Evolutionary conservation across 768 basidiomycete species (phyloP).

Genomic region (Boletus edulis): DNA sequence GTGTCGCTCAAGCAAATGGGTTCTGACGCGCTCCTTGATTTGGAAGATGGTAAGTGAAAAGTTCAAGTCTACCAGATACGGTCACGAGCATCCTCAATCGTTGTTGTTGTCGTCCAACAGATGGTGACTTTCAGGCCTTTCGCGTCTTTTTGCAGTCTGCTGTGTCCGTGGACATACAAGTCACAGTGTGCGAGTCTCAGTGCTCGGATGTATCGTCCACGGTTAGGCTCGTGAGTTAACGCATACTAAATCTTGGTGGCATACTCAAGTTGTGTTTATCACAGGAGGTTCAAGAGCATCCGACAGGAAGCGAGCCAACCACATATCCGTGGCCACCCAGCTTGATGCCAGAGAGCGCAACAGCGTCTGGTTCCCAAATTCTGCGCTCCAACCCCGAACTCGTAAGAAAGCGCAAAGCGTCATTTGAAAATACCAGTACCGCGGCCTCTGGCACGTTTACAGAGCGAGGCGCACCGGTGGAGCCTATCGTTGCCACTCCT

Average conservation of each 20-base stretch:
- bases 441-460: neutral
- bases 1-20: constrained; percentile 53
- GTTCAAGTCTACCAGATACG: neutral
- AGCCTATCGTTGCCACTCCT: neutral
- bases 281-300: neutral
- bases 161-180: constrained; percentile 37
- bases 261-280: neutral
- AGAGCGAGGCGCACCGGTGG: constrained; percentile 6
- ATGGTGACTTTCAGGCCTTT: constrained; percentile 81
- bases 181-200: constrained; percentile 20
- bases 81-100: neutral
- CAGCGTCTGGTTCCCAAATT: no score
- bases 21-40: constrained; percentile 51
- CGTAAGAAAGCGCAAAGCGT: constrained; percentile 29
- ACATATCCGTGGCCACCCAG: no score
- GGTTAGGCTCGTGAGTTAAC: constrained; percentile 10
- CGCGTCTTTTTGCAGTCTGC: constrained; percentile 41
- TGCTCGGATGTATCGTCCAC: neutral
- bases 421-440: neutral
- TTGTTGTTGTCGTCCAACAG: constrained; percentile 33
- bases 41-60: constrained; percentile 64
- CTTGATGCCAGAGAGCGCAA: no score
- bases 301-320: neutral
- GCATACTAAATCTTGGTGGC: neutral
- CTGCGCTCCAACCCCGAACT: neutral